phyloP scores from a whole-genome alignment of 2,329 filamentous ascomycete genomes.

The Neocatenulostroma microsporum region DNA sequence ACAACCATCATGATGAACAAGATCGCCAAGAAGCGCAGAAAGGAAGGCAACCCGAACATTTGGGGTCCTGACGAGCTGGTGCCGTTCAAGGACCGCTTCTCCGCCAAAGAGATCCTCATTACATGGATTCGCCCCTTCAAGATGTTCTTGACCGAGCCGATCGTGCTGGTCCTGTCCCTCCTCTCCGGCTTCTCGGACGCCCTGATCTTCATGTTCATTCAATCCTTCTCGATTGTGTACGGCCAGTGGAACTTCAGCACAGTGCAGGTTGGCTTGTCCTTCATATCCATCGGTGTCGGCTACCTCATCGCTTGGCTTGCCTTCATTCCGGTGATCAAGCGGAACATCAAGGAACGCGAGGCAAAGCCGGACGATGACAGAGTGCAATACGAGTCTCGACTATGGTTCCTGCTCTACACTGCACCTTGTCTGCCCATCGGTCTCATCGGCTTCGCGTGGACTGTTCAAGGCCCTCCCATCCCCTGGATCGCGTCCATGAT shows the following conservation, averaged over 20 bases:
- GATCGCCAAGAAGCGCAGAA: constrained; percentile 66
- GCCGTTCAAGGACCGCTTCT: constrained; percentile 34
- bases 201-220: constrained; percentile 73
- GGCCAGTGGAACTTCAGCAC: constrained; percentile 58
- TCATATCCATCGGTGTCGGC: constrained; percentile 61
- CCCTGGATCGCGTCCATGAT: constrained; percentile 65
- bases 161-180: constrained; percentile 62
- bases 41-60: constrained; percentile 53
- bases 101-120: constrained; percentile 38
- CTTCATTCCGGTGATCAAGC: constrained; percentile 51
- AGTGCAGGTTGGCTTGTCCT: constrained; percentile 52
- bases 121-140: constrained; percentile 62
- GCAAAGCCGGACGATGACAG: constrained; percentile 41
- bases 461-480: constrained; percentile 54
- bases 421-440: constrained; percentile 59
- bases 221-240: constrained; percentile 64
- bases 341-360: constrained; percentile 43
- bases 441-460: constrained; percentile 66
- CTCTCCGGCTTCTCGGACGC: constrained; percentile 69
- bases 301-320: constrained; percentile 57
- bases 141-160: constrained; percentile 72
- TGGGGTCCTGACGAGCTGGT: constrained; percentile 70
- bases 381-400: constrained; percentile 58
- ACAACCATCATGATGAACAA: constrained; percentile 71
- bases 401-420: constrained; percentile 60